phyloP scores from a whole-genome alignment of 2,329 filamentous ascomycete species.

The Alternaria sp. region DNA sequence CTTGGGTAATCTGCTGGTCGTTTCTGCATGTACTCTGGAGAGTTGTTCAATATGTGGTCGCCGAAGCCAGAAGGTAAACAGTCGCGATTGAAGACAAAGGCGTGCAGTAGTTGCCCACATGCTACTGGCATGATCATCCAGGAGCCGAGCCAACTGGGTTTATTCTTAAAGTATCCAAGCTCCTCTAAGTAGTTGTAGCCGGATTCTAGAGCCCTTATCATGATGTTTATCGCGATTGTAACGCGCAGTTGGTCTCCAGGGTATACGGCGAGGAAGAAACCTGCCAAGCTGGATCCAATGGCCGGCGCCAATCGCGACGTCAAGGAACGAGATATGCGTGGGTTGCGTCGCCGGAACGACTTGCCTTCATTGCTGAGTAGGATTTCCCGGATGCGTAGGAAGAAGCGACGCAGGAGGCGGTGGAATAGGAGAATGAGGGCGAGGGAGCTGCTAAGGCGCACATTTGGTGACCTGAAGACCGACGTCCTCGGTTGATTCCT shows the following conservation, averaged over 20 bases:
- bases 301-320: constrained; percentile 87
- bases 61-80: constrained; percentile 66
- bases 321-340: constrained; percentile 74
- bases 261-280: constrained; percentile 81
- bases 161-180: constrained; percentile 68
- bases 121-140: constrained; percentile 62
- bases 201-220: constrained; percentile 85
- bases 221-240: constrained; percentile 80
- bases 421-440: constrained; percentile 89
- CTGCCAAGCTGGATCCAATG: constrained; percentile 87
- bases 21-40: constrained; percentile 78
- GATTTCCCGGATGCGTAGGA: constrained; percentile 78
- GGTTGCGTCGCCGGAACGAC: constrained; percentile 84
- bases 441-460: constrained; percentile 82
- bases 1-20: constrained; percentile 74
- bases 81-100: constrained; percentile 62
- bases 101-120: constrained; percentile 60
- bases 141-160: constrained; percentile 70
- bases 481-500: constrained; percentile 53
- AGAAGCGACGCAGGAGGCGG: constrained; percentile 88
- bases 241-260: constrained; percentile 75
- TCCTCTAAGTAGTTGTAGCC: constrained; percentile 84
- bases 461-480: constrained; percentile 67
- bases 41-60: constrained; percentile 73
- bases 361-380: constrained; percentile 81